These are phyloP conservation scores for Naganishia cerealis DNA, from an alignment of 1,284 basidiomycete genomes.

Conservation along the genomic window DNA sequence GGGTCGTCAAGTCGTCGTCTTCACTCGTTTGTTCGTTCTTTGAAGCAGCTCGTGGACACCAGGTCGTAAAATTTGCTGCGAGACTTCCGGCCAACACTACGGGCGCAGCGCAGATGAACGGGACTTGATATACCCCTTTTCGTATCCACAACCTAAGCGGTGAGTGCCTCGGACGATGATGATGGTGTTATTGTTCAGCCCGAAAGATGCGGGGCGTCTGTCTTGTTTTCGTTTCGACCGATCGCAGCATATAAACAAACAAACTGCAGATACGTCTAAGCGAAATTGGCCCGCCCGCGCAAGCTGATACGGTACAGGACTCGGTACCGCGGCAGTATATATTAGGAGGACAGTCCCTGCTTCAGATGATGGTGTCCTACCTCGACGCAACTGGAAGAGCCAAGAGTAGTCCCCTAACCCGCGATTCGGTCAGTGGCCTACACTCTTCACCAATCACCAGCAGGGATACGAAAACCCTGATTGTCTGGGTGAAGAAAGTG, in stretches of 20 bases:
- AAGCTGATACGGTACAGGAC: neutral
- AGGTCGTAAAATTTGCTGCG: constrained; percentile 8
- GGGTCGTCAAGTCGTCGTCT: constrained; percentile 18
- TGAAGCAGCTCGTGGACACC: neutral
- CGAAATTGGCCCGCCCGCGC: constrained; percentile 6
- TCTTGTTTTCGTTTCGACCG: neutral
- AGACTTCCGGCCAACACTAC: neutral
- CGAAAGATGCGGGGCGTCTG: constrained; percentile 1
- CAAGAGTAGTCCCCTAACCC: no score
- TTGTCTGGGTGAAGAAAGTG: neutral
- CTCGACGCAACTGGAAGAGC: neutral
- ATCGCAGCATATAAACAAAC: neutral
- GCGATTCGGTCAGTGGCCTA: no score
- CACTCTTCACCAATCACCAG: no score
- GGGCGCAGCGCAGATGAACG: neutral
- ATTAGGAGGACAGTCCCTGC: neutral
- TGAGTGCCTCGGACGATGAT: neutral
- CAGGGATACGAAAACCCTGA: neutral
- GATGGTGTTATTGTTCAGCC: neutral
- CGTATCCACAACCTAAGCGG: neutral
- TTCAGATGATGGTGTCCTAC: neutral
- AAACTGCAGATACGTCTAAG: neutral
- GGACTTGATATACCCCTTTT: neutral
- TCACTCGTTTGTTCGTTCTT: constrained; percentile 13
- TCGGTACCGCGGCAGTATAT: neutral